Evolutionary conservation across 139 green algal species (phyloP).

Genomic region (Pseudopediastrum boryanum): DNA sequence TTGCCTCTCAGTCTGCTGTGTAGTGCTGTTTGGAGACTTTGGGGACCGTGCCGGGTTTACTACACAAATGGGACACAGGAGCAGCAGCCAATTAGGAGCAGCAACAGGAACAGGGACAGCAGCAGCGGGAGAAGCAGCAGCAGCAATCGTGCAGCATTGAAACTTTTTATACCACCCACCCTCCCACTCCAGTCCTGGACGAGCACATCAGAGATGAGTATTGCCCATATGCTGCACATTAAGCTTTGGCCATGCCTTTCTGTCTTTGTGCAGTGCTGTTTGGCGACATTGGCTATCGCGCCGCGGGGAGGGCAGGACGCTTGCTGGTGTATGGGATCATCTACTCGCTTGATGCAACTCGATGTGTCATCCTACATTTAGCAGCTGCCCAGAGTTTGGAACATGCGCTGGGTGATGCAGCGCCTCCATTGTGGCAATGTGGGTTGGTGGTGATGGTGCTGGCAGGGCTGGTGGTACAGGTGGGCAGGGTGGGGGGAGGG

Average conservation of each 20-base stretch:
- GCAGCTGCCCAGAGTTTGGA: constrained; percentile 53
- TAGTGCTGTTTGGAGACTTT: too few relatives aligned
- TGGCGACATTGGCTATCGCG: constrained; percentile 53
- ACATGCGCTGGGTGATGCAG: constrained; percentile 24
- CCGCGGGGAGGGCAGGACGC: constrained; percentile 33
- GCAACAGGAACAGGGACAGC: neutral
- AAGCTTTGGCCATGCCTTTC: too few relatives aligned
- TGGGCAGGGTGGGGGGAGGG: neutral
- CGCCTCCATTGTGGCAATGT: constrained; percentile 48
- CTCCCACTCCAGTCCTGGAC: neutral
- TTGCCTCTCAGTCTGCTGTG: too few relatives aligned
- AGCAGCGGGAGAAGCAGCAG: neutral
- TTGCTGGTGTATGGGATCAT: constrained; percentile 51
- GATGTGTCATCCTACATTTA: constrained; percentile 66
- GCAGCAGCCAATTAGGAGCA: too few relatives aligned
- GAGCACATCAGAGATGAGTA: neutral
- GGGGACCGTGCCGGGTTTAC: too few relatives aligned
- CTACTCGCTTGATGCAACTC: constrained; percentile 60
- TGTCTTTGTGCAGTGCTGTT: constrained; percentile 59
- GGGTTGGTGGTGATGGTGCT: constrained; percentile 44
- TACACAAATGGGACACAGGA: too few relatives aligned
- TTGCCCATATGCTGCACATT: neutral
- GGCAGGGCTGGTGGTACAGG: constrained; percentile 23
- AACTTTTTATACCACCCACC: neutral
- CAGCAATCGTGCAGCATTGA: neutral